These are phyloP conservation scores for Zarea fungicola DNA, from an alignment of 2,329 filamentous ascomycete genomes.

Conservation along the genomic window DNA sequence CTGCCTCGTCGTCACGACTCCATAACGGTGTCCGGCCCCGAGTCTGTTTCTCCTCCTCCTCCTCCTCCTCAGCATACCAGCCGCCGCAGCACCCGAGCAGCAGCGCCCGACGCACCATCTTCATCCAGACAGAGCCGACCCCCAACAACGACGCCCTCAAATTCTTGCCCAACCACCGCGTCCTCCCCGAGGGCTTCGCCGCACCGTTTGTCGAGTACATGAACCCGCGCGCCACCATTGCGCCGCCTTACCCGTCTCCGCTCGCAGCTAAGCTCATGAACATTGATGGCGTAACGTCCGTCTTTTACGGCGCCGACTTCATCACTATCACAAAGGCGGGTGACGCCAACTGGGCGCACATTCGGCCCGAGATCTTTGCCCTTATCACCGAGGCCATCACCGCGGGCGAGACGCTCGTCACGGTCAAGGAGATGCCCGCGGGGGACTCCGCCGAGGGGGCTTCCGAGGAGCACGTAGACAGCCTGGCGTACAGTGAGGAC, in stretches of 20 bases:
- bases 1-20: neutral
- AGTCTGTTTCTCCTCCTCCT: slow-evolving; percentile 10
- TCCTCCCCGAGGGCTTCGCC: slow-evolving; percentile 69
- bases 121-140: slow-evolving; percentile 94
- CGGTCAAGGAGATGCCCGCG: slow-evolving; percentile 55
- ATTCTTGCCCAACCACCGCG: slow-evolving; percentile 84
- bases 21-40: slow-evolving; percentile 3
- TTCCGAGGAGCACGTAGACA: slow-evolving; percentile 56
- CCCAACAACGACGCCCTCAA: slow-evolving; percentile 96
- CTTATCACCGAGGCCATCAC: slow-evolving; percentile 91
- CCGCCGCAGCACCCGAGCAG: slow-evolving; percentile 18
- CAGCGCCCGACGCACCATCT: slow-evolving; percentile 61
- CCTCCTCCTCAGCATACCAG: slow-evolving; percentile 14
- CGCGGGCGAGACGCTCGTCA: slow-evolving; percentile 76
- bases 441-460: slow-evolving; percentile 35
- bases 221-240: slow-evolving; percentile 78
- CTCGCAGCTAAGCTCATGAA: slow-evolving; percentile 87
- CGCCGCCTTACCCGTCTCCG: slow-evolving; percentile 84
- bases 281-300: slow-evolving; percentile 87
- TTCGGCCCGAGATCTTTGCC: slow-evolving; percentile 92
- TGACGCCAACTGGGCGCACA: slow-evolving; percentile 86
- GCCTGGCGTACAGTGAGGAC: slow-evolving; percentile 77
- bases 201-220: slow-evolving; percentile 89
- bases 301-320: slow-evolving; percentile 93
- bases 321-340: slow-evolving; percentile 92